Evolutionary conservation across 2,329 filamentous ascomycete species (phyloP).

Genomic region (Ploettnerulaceae sp.): DNA sequence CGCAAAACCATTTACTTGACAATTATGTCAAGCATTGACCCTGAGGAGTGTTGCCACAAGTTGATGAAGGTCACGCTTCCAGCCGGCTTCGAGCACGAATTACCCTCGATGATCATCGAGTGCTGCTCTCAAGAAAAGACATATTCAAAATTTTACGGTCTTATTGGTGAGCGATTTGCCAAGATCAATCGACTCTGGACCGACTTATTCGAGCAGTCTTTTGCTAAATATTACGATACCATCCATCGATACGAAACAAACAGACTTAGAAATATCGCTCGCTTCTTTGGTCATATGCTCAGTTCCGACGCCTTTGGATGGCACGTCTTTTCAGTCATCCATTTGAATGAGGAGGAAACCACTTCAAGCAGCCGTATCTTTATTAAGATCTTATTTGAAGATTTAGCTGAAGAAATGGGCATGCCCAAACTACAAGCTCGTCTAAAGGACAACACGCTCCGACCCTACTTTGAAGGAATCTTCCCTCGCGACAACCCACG

Average conservation of each 20-base stretch:
- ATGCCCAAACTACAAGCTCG: conserved; percentile 73
- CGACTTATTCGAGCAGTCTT: conserved; percentile 85
- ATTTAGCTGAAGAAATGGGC: conserved; percentile 81
- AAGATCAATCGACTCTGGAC: conserved; percentile 95
- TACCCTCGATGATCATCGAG: conserved; percentile 96
- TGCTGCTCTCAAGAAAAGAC: conserved; percentile 95
- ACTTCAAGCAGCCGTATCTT: conserved; percentile 96
- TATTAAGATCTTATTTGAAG: conserved; percentile 95
- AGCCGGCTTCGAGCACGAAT: conserved; percentile 77
- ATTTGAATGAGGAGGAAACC: conserved; percentile 93
- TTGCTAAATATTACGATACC: conserved; percentile 91
- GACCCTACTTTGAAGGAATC: conserved; percentile 73
- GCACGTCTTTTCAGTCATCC: conserved; percentile 81
- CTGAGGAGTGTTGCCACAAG: conserved; percentile 96
- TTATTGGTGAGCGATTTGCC: conserved; percentile 90
- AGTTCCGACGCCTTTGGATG: conserved; percentile 85
- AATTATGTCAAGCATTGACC: conserved; percentile 93
- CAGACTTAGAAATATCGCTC: conserved; percentile 86
- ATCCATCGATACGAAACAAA: conserved; percentile 98
- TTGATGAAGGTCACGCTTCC: conserved; percentile 91
- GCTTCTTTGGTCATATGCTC: conserved; percentile 90
- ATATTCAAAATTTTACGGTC: conserved; percentile 94
- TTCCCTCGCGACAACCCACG: conserved; percentile 87
- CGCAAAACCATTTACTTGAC: conserved; percentile 94
- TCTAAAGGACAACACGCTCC: conserved; percentile 72